Evolutionary conservation across 108 stramenopile species (phyloP).

Genomic region (Chaetoceros tenuissimus): DNA sequence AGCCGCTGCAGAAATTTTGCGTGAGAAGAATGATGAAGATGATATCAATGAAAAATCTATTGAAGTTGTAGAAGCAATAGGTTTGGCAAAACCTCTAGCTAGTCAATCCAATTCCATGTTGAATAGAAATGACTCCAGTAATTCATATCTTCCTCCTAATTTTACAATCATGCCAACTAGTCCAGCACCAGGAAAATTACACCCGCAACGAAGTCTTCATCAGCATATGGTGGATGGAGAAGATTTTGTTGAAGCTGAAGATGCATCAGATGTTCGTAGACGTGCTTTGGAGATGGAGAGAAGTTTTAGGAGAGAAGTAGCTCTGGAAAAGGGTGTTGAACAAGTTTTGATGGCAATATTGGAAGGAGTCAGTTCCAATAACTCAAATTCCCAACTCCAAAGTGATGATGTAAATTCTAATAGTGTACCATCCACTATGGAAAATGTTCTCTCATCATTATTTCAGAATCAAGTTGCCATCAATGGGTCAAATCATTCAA

Average conservation of each 20-base stretch:
- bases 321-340: slow-evolving; percentile 44
- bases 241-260: not conserved
- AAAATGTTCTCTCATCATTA: no score
- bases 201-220: not conserved
- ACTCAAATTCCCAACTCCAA: slow-evolving; percentile 5
- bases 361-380: slow-evolving; percentile 22
- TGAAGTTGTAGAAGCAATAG: not conserved
- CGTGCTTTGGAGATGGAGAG: not conserved
- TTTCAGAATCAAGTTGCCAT: not conserved
- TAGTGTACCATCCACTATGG: not conserved
- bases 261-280: not conserved
- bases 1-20: not conserved
- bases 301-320: slow-evolving; percentile 12
- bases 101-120: not conserved
- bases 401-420: not conserved
- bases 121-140: not conserved
- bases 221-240: not conserved
- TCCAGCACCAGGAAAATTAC: not conserved
- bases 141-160: not conserved
- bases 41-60: not conserved
- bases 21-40: not conserved
- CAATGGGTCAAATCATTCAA: not conserved
- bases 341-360: slow-evolving; percentile 39
- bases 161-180: not conserved
- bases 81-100: not conserved